Conservation (phyloP, 139 green algal genomes). For the Tetradesmus obliquus region DNA sequence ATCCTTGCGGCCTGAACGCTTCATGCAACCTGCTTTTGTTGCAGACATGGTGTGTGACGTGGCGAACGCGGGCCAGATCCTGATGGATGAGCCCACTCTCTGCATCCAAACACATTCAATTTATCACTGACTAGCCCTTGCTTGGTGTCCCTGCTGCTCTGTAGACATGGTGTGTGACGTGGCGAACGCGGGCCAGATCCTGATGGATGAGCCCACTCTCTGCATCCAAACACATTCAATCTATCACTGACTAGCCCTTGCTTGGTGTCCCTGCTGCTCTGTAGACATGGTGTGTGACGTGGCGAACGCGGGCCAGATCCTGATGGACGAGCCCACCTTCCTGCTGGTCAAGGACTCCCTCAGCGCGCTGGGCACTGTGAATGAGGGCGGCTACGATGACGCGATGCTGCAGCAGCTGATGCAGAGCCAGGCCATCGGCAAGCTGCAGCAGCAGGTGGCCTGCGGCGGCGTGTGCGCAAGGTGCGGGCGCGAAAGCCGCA, state of each 20-base stretch:
- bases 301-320: slow-evolving; percentile 6
- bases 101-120: no score
- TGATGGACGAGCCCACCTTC: slow-evolving; percentile 11
- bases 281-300: slow-evolving; percentile 17
- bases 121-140: no score
- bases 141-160: not conserved
- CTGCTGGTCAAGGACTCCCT: not conserved
- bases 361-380: not conserved
- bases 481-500: not conserved
- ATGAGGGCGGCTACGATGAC: slow-evolving; percentile 12
- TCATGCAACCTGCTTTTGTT: no score
- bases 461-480: not conserved
- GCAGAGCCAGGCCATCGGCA: not conserved
- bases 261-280: not conserved
- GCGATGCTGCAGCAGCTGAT: not conserved
- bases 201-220: no score
- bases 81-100: no score
- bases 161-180: no score
- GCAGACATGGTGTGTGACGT: no score
- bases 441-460: slow-evolving; percentile 11
- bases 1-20: no score
- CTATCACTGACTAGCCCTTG: not conserved
- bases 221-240: no score
- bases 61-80: no score
- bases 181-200: no score